Percentiles rank a stretch among this genome's conserved stretches.
phyloP scores from a whole-genome alignment of 2,329 filamentous ascomycete genomes.

The Beauveria sp. region DNA sequence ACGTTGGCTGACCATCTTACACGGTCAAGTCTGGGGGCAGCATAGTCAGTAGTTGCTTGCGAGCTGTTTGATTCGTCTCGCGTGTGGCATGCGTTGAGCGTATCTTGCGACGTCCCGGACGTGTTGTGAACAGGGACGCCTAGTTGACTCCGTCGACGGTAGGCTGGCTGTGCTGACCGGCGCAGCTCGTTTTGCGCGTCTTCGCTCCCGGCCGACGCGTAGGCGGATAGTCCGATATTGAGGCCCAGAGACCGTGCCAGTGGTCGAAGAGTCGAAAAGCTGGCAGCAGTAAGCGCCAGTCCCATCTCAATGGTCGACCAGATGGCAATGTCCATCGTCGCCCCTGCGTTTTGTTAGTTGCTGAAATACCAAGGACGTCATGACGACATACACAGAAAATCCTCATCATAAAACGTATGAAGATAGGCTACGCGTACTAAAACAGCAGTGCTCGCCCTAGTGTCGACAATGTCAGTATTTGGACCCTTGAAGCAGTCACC shows the following conservation, averaged over 20 bases:
- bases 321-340: constrained; percentile 33
- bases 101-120: constrained; percentile 5
- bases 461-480: neutral
- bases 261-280: constrained; percentile 34
- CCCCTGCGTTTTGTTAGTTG: constrained; percentile 15
- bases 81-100: neutral
- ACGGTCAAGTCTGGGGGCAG: neutral
- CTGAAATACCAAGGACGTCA: neutral
- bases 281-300: constrained; percentile 36
- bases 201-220: neutral
- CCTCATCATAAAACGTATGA: constrained; percentile 23
- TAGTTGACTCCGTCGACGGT: neutral
- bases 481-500: neutral
- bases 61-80: neutral
- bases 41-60: neutral
- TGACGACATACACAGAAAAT: constrained; percentile 30
- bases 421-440: constrained; percentile 30
- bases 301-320: constrained; percentile 39
- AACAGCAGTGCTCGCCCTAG: constrained; percentile 32
- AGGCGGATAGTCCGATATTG: neutral
- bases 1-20: neutral
- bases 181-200: neutral
- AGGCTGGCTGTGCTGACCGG: neutral
- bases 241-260: constrained; percentile 17
- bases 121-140: neutral